Evolutionary conservation across 2,329 filamentous ascomycete genomes (phyloP).

Genomic region (Aspergillus eucalypticola): DNA sequence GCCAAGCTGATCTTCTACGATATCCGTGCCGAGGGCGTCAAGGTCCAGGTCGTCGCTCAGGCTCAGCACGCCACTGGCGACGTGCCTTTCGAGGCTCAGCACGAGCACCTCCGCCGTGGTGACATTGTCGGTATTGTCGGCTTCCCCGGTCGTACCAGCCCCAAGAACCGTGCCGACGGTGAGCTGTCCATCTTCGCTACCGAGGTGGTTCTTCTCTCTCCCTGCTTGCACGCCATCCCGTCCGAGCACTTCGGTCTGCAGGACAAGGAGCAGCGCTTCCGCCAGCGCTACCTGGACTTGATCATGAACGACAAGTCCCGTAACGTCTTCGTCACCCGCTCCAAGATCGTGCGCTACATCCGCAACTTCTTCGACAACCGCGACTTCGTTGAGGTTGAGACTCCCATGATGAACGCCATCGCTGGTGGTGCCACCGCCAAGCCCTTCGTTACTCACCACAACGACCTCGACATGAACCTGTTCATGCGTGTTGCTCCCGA

Average conservation of each 20-base stretch:
- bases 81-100: conserved; percentile 78
- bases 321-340: conserved; percentile 78
- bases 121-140: conserved; percentile 90
- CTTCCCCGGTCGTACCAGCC: conserved; percentile 80
- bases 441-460: conserved; percentile 94
- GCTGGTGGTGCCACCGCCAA: conserved; percentile 93
- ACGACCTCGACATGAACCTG: conserved; percentile 91
- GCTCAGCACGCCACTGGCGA: conserved; percentile 72
- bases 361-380: conserved; percentile 83
- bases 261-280: conserved; percentile 89
- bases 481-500: conserved; percentile 95
- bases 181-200: conserved; percentile 92
- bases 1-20: conserved; percentile 92
- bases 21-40: conserved; percentile 70
- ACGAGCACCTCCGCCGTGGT: conserved; percentile 83
- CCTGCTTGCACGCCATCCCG: conserved; percentile 87
- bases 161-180: conserved; percentile 84
- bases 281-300: conserved; percentile 90
- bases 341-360: conserved; percentile 86
- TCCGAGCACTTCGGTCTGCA: conserved; percentile 88
- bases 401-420: conserved; percentile 95
- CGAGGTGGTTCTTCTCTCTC: conserved; percentile 81
- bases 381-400: conserved; percentile 93
- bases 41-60: conserved; percentile 91
- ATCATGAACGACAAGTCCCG: conserved; percentile 93